Base-by-base conservation (phyloP, 2,329 filamentous ascomycete species). In the Diaporthe nobilis region DNA sequence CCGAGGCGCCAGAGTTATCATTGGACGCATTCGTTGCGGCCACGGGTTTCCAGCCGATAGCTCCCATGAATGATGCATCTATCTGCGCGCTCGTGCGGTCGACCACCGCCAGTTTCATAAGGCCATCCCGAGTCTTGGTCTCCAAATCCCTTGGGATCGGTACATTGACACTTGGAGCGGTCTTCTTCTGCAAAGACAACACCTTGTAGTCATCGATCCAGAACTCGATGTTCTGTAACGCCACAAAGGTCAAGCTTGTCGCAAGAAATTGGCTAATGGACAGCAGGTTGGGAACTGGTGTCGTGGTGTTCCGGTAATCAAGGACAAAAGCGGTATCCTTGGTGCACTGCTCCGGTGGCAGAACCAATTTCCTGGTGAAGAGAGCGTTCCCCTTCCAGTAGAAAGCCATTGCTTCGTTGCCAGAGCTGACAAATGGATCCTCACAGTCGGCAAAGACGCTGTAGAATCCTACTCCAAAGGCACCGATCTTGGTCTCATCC, bases 301-400 rank as follows among this genome's bases (percentile, higher is more conserved):
- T 96, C 0, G 94, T 96, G 42, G 91, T 91, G 82, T 97, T 98
- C 81, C 97, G 91, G 84, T 98, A 98, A 82, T 98, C 96, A 63
- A 99, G 89, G 63, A 98, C 92, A 82, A 99, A 99, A n/a, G 93
- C 94, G 2, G 97, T 99, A 80, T 96, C 91, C 44, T 87, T 87
- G 73, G 89, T 93, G 22, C 88, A 85, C 81, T 95, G 89, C 34
- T 91, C 90, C 61, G 91, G 88, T 1, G 94, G 92, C 10, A 98
- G 86, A 79, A 92, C 92, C 31, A 97, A 89, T 79, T 95, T 94
- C 80, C 96, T 94, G 34, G 97, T 99, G 83, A 98, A 98, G 2
- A 99, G 89, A 7, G 95, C 95, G 83, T 98, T 98, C n/a, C 94
- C 96, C 84, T 98, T 98, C 97, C 97, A 99, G 86, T 98, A 99